Conservation (phyloP, 1,284 basidiomycete species). For the Wallemia ichthyophaga region DNA sequence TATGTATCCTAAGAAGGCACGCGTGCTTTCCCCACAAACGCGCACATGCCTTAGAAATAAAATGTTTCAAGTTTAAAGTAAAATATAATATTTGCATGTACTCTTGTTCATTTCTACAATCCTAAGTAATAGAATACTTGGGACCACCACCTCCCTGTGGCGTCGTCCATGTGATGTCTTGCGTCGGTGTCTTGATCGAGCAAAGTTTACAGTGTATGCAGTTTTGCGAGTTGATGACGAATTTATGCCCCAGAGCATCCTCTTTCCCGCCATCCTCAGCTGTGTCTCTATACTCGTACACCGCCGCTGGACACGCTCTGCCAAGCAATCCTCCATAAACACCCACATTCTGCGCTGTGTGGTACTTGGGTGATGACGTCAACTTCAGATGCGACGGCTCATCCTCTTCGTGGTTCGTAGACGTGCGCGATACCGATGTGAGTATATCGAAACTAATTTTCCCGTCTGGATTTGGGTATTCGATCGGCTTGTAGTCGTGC, state of each 20-base stretch:
- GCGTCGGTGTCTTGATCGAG: constrained; percentile 64
- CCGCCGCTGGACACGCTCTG: constrained; percentile 73
- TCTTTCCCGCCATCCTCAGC: constrained; percentile 24
- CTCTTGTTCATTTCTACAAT: too few species aligned
- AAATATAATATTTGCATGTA: too few species aligned
- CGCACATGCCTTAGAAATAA: too few species aligned
- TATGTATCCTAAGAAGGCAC: not conserved
- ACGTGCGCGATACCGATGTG: constrained; percentile 65
- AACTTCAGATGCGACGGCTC: constrained; percentile 69
- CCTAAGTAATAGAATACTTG: constrained; percentile 30
- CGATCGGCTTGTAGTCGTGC: constrained; percentile 42
- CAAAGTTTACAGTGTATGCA: constrained; percentile 84
- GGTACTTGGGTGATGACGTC: constrained; percentile 24
- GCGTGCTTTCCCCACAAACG: not conserved
- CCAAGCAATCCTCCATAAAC: constrained; percentile 66
- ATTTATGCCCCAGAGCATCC: constrained; percentile 38
- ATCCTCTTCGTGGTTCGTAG: constrained; percentile 89
- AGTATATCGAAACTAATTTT: constrained; percentile 82
- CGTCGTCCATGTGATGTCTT: constrained; percentile 69
- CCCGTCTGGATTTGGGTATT: constrained; percentile 67
- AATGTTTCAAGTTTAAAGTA: too few species aligned
- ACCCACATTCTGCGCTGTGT: constrained; percentile 44
- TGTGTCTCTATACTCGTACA: constrained; percentile 73
- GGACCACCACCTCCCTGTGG: constrained; percentile 81
- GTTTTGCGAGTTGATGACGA: constrained; percentile 88